Evolutionary conservation across 176 grass and related monocot genomes (phyloP), one percentile per base, ranked within the genome.

Genomic region (Raddia guianensis): DNA sequence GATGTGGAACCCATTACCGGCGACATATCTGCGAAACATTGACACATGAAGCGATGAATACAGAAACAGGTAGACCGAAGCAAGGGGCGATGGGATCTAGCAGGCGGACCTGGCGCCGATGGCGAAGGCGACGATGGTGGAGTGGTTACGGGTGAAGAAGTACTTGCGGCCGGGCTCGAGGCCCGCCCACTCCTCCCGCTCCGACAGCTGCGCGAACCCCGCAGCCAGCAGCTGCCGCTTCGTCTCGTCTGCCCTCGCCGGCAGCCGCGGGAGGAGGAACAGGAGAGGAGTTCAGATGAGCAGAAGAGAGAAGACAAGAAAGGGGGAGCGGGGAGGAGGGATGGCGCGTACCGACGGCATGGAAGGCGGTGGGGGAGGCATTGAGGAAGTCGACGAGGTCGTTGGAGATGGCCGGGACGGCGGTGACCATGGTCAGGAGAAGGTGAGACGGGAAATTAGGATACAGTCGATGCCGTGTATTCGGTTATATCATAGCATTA

Each of bases 121-220:
- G 57, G 96, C 90, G 76, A 98, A 98, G 42, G 96, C 92, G 13
- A 98, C 54, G 70, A 98, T 70, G 72, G 96, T 94, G 78, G 92
- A 98, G 73, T 95, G 84, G 68, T 98, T 98, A 50, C 96, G 91
- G 2, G 92, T 98, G 84, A 95, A 98, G 86, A 95, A 98, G 48
- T 98, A 98, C 84, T 95, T 98, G 81, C 68, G 58, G 7, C 96
- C 96, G 8, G 79, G 62, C 86, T 95, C 35, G 34, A 98, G 84
- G 40, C 81, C 87, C 48, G 55, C 8, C 92, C 96, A 98, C 61
- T 91, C 88, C 74, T 98, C 95, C 43, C 88, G 91, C 84, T 98
- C 96, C 35, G 82, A 98, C 8, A 98, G 78, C 46, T 91, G 88
- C n/a, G 9, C 53, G 85, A 89, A 98, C 76, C 96, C 92, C 74